phyloP scores from a whole-genome alignment of 768 basidiomycete species.

The Strobilomyces dryophilus region DNA sequence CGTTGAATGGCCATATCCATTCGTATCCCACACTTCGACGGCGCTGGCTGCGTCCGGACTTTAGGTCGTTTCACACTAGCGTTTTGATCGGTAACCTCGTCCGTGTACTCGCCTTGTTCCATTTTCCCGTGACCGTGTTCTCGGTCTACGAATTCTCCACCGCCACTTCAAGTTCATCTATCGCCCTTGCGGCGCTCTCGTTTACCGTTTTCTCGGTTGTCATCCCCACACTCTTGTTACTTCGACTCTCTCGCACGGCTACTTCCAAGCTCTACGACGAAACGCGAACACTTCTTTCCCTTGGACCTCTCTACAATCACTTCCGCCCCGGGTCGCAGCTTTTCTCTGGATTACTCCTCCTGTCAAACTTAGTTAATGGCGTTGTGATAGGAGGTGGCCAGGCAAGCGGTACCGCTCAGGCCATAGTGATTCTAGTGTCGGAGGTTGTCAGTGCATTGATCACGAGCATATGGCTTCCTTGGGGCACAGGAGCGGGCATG shows the following conservation, averaged over 20 bases:
- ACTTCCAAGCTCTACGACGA: constrained; percentile 94
- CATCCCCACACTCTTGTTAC: constrained; percentile 68
- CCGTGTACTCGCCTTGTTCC: constrained; percentile 87
- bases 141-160: constrained; percentile 63
- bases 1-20: constrained; percentile 24
- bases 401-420: constrained; percentile 85
- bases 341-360: constrained; percentile 78
- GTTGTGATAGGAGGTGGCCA: constrained; percentile 88
- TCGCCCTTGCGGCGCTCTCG: constrained; percentile 76
- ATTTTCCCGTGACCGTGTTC: constrained; percentile 91
- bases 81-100: constrained; percentile 88
- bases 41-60: constrained; percentile 44
- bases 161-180: constrained; percentile 49
- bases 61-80: constrained; percentile 76
- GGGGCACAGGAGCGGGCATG: constrained; percentile 97
- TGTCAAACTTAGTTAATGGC: constrained; percentile 78
- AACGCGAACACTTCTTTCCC: constrained; percentile 82
- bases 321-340: constrained; percentile 89
- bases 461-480: constrained; percentile 93
- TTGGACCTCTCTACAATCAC: constrained; percentile 93
- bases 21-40: constrained; percentile 25
- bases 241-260: constrained; percentile 74
- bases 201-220: constrained; percentile 78
- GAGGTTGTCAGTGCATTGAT: constrained; percentile 85
- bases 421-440: constrained; percentile 82